A percentile compares a stretch with the other conserved stretches of the same genome.
phyloP scores from a whole-genome alignment of 2,329 filamentous ascomycete species.

The Xylaria sp. region DNA sequence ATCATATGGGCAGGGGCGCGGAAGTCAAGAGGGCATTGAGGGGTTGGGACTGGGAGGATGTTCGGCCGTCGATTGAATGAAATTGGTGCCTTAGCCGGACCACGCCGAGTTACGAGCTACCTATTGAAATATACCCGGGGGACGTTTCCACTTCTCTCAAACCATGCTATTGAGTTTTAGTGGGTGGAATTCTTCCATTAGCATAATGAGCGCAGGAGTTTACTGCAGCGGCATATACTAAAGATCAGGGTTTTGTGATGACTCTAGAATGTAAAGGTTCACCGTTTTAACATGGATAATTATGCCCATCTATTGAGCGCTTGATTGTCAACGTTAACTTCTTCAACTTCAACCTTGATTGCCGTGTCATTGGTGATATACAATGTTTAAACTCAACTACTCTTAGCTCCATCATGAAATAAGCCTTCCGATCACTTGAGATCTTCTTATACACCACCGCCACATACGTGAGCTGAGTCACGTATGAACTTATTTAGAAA shows the following conservation, averaged over 20 bases:
- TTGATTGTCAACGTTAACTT: background rate
- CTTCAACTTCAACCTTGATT: background rate
- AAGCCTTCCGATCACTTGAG: no score
- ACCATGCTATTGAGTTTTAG: no score
- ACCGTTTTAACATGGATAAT: background rate
- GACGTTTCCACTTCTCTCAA: background rate
- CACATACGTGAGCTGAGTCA: background rate
- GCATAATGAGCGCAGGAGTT: background rate
- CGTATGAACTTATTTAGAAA: no score
- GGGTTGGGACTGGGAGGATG: background rate
- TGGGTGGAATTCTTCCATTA: background rate
- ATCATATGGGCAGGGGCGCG: background rate
- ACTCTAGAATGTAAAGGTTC: background rate
- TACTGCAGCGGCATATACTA: background rate
- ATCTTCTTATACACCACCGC: background rate
- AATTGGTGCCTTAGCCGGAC: background rate
- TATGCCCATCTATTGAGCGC: background rate
- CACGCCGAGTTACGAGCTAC: background rate
- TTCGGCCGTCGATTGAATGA: slow-evolving; percentile 1
- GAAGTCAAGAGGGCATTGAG: background rate
- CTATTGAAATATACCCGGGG: background rate
- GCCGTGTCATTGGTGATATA: background rate
- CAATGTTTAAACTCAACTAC: no score
- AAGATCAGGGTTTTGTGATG: background rate
- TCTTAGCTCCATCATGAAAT: no score